Evolutionary conservation across 768 basidiomycete genomes (phyloP), one percentile per base, ranked within the genome.

Genomic region (Psilocybe tampanensis): DNA sequence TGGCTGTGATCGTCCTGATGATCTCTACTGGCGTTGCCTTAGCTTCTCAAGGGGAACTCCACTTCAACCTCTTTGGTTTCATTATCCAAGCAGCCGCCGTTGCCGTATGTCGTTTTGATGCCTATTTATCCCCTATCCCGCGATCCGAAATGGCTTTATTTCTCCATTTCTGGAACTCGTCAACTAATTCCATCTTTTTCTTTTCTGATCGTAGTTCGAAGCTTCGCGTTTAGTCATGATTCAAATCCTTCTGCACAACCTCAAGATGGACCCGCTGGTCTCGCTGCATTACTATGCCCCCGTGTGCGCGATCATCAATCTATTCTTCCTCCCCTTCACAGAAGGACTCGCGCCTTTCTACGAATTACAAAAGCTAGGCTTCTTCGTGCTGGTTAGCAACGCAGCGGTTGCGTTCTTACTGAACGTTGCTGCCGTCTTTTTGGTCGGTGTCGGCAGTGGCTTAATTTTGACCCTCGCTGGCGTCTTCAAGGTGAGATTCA

Each of bases 201-300:
- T 50, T 54, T 43, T 21, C n/a, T 49, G 44, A 22, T 41, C 32
- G 45, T 67, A 90, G 86, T 98, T 98, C 68, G 96, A 99, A 74
- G 90, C 94, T 1, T 90, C 91, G 18, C 90, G 96, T 39, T 83
- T 98, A 12, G 94, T 98, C 21, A 94, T 97, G 86, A 98, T 98
- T 59, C 92, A 98, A 70, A 85, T 95, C 51, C 85, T 98, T 39
- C 79, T 98, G 0, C 94, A 97, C 68, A 95, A 95, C 34, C 76
- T 97, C 67, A 97, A 97, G 76, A 98, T 98, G 95, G 94, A 97
- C 68, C 96, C 96, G 0, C 83, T 98, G 6, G 92, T 94, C 19
- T 97, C 95, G 6, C 74, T 98, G 50, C 92, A 98, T 77, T 98
- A 96, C 77, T 97, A 95, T 68, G 95, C 95, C 9, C 95, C 95